These are phyloP conservation scores for Podaxis sp. DNA, from an alignment of 768 basidiomycete genomes.

Conservation along the genomic window DNA sequence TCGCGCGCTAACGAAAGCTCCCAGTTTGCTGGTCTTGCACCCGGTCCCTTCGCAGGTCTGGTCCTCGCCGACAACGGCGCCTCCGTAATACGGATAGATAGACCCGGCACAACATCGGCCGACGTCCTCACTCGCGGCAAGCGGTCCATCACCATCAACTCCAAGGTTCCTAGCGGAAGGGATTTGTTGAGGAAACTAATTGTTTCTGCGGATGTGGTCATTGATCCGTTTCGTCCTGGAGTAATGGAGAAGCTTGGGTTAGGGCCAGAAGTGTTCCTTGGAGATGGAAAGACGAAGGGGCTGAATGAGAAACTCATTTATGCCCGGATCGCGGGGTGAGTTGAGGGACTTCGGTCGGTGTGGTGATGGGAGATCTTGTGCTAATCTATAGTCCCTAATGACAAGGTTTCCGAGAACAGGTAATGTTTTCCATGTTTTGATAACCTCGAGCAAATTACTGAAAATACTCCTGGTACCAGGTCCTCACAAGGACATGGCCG, in stretches of 20 bases:
- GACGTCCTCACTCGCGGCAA: constrained; percentile 73
- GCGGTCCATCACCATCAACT: constrained; percentile 69
- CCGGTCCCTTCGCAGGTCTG: constrained; percentile 78
- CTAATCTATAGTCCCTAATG: constrained; percentile 1
- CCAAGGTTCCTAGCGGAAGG: constrained; percentile 60
- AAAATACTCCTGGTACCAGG: constrained; percentile 38
- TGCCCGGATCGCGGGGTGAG: constrained; percentile 75
- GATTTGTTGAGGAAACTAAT: constrained; percentile 59
- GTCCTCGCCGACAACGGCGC: constrained; percentile 81
- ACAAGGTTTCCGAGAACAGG: constrained; percentile 63
- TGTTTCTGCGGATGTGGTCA: constrained; percentile 69
- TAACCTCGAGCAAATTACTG: neutral
- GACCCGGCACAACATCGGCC: constrained; percentile 34
- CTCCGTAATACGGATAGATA: constrained; percentile 73
- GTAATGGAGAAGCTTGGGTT: constrained; percentile 77
- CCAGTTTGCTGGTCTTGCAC: constrained; percentile 82
- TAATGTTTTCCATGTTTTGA: constrained; percentile 21
- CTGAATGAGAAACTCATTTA: constrained; percentile 67
- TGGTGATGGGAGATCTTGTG: neutral
- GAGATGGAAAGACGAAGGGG: constrained; percentile 40
- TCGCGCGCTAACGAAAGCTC: neutral
- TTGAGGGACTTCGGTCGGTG: constrained; percentile 3
- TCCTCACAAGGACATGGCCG: constrained; percentile 74
- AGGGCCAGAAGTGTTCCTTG: constrained; percentile 74
- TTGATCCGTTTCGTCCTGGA: constrained; percentile 84